A percentile compares a stretch with the other conserved stretches of the same genome.
Conservation (phyloP, 2,329 filamentous ascomycete species). For the Stagonosporopsis vannaccii region DNA sequence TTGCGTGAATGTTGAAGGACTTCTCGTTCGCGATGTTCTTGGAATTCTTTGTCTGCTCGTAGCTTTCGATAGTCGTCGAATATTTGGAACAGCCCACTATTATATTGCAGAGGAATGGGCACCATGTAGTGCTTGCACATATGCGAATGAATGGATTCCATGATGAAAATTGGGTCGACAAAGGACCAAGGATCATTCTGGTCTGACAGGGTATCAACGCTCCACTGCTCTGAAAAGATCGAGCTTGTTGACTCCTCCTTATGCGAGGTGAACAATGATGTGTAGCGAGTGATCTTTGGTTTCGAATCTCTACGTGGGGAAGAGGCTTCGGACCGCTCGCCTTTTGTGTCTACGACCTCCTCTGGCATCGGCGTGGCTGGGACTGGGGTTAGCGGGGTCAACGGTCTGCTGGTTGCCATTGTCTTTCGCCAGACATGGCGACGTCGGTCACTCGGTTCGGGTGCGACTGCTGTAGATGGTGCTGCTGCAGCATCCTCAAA, state of each 20-base stretch:
- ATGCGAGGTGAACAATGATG: slow-evolving; percentile 43
- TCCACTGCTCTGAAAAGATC: slow-evolving; percentile 41
- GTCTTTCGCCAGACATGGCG: slow-evolving; percentile 36
- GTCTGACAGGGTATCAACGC: slow-evolving; percentile 22
- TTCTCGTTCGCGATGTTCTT: slow-evolving; percentile 38
- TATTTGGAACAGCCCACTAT: slow-evolving; percentile 51
- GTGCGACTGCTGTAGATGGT: not conserved
- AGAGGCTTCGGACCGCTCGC: slow-evolving; percentile 40
- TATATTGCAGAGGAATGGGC: slow-evolving; percentile 41
- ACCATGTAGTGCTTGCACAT: slow-evolving; percentile 29
- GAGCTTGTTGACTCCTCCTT: slow-evolving; percentile 29
- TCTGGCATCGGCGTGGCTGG: slow-evolving; percentile 31
- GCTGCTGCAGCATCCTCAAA: slow-evolving; percentile 7
- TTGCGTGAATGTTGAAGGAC: slow-evolving; percentile 35
- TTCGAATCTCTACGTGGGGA: slow-evolving; percentile 45
- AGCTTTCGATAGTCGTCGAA: slow-evolving; percentile 53
- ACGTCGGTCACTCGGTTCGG: slow-evolving; percentile 28
- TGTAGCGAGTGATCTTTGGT: slow-evolving; percentile 52
- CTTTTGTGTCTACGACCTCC: slow-evolving; percentile 32
- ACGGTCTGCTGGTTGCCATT: slow-evolving; percentile 30
- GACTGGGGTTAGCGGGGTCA: slow-evolving; percentile 25
- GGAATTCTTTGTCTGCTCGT: slow-evolving; percentile 43
- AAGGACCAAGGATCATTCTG: slow-evolving; percentile 17
- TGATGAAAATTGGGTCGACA: slow-evolving; percentile 35
- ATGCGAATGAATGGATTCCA: slow-evolving; percentile 39